Conservation (phyloP, 1,284 basidiomycete species). For the Naganishia sp. region DNA sequence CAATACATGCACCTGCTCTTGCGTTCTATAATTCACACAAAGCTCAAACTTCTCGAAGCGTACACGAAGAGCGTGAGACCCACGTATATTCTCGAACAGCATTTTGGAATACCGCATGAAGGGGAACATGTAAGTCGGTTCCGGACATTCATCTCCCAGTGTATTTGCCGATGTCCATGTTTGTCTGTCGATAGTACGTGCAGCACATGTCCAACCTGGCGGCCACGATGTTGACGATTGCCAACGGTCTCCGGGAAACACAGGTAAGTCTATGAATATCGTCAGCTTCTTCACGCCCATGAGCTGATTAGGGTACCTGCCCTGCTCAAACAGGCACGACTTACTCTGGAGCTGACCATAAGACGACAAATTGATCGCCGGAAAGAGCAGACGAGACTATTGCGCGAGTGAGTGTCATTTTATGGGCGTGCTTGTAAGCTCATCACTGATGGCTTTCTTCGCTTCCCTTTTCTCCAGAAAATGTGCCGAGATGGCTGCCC, state of each 20-base stretch:
- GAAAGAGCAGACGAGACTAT: conserved; percentile 24
- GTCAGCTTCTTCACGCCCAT: too few species aligned
- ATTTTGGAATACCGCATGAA: conserved; percentile 25
- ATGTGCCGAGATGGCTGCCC: too few species aligned
- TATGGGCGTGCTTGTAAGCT: too few species aligned
- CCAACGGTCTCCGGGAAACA: conserved; percentile 29
- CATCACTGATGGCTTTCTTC: too few species aligned
- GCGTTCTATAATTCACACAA: conserved; percentile 37
- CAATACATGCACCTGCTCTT: conserved; percentile 33
- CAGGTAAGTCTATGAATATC: conserved; percentile 16
- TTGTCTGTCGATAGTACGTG: conserved; percentile 18
- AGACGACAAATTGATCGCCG: conserved; percentile 31
- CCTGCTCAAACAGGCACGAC: conserved; percentile 1
- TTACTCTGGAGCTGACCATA: conserved; percentile 29
- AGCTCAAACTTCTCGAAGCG: conserved; percentile 30
- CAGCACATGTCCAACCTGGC: conserved; percentile 32
- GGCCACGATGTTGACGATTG: conserved; percentile 30
- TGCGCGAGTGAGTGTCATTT: neutral
- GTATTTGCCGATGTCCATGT: neutral
- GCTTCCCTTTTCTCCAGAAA: too few species aligned
- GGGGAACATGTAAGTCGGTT: conserved; percentile 30
- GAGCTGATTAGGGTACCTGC: too few species aligned
- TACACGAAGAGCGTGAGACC: conserved; percentile 31
- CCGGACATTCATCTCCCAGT: neutral
- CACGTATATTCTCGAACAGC: conserved; percentile 21